These are phyloP conservation scores for Clonostachys rosea DNA, from an alignment of 2,329 filamentous ascomycete genomes.

Conservation along the genomic window DNA sequence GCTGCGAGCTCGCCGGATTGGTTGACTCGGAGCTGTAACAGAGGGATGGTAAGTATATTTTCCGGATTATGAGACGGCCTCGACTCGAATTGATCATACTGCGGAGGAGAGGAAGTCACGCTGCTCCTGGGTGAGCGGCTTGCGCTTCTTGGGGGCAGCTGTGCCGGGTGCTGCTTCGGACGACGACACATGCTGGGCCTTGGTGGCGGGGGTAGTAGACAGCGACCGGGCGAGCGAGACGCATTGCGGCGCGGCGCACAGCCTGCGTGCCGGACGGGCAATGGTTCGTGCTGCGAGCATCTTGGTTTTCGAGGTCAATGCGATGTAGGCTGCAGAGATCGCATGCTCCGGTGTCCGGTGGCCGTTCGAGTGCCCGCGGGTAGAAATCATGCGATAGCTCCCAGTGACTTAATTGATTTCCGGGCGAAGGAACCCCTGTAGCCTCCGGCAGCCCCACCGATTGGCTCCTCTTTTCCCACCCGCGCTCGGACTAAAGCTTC, in stretches of 20 bases:
- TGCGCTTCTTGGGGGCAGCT: slow-evolving; percentile 32
- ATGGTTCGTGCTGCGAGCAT: background rate
- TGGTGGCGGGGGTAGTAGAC: slow-evolving; percentile 9
- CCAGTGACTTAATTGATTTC: no score
- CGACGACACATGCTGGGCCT: background rate
- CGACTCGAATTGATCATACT: slow-evolving; percentile 30
- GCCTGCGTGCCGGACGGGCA: background rate
- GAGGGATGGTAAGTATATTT: slow-evolving; percentile 1
- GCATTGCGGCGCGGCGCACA: background rate
- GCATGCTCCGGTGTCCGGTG: no score
- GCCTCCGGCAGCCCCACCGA: no score
- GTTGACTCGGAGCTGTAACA: slow-evolving; percentile 76
- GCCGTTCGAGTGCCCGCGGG: no score
- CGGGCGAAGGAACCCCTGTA: no score
- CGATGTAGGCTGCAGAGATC: no score
- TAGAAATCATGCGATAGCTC: no score
- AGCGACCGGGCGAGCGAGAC: slow-evolving; percentile 5
- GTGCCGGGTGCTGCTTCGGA: slow-evolving; percentile 9
- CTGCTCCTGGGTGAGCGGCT: slow-evolving; percentile 65
- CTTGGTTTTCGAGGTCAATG: background rate
- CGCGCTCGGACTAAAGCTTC: no score
- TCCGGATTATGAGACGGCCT: background rate
- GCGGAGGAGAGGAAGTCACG: slow-evolving; percentile 72
- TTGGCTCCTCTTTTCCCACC: no score
- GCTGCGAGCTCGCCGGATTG: slow-evolving; percentile 97